Evolutionary conservation across 2,329 filamentous ascomycete species (phyloP), one percentile per base, ranked within the genome.

Genomic region (Neonectria punicea): DNA sequence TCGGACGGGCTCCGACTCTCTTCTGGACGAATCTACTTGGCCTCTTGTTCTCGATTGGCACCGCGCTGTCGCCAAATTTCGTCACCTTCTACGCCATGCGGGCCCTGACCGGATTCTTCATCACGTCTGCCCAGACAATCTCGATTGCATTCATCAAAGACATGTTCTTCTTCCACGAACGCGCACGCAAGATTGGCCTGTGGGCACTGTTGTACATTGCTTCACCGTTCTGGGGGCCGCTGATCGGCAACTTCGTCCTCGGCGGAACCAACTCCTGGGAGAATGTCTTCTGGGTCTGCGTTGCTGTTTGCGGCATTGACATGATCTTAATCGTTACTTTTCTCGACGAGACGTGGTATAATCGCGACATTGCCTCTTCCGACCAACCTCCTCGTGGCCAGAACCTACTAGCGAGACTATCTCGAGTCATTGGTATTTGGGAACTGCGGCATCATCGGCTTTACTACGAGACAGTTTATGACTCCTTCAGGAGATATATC

Each of bases 141-240:
- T 84, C 83, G 10, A 77, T 88, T 56, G 83, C 85, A 68, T 84
- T 84, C 70, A 83, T 87, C 72, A 84, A 87, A 58, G 87, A 89
- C 73, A 80, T 87, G 62, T 89, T 87, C 78, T 89, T 87, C 78
- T 87, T 88, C 75, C 87, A 89, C 68, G 82, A 88, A 66, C 79
- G 84, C 39, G 83, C 83, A 1, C 75, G 83, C 22, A 85, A 85
- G 72, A 84, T 85, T 65, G 82, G 83, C 54, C 76, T 85, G 41
- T 85, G 82, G 82, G 82, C 81, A 16, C 74, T 78, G 3, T 77
- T 80, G 62, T 79, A 81, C 69, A 74, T 82, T 57, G 73, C 80
- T 11, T 78, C 76, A 16, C 84, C 79, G 57, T 86, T 83, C 69
- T 73, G 81, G 63, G 83, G 82, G 1, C 83, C 83, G 1, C 73